Conservation (phyloP, 2,329 filamentous ascomycete species). For the Fusarium euwallaceae region DNA sequence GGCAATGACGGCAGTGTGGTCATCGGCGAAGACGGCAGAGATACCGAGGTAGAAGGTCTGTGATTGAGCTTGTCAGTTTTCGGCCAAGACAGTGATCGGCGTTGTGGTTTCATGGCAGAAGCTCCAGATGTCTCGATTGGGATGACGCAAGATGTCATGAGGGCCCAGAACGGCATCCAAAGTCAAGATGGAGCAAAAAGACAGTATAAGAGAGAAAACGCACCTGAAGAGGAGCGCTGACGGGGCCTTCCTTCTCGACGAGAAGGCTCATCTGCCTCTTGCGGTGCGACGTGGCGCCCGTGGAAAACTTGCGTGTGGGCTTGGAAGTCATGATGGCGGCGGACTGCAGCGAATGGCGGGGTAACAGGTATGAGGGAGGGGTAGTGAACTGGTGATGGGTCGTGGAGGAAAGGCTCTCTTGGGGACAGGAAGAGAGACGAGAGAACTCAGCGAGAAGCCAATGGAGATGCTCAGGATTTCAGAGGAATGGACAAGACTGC, state of each 20-base stretch:
- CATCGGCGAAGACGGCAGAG: conserved; percentile 65
- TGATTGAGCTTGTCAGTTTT: conserved; percentile 26
- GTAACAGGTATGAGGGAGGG: conserved; percentile 27
- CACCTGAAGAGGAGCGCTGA: conserved; percentile 63
- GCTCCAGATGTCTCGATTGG: not conserved
- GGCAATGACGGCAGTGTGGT: conserved; percentile 69
- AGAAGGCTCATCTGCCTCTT: conserved; percentile 61
- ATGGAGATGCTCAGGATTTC: conserved; percentile 23
- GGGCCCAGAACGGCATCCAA: not conserved
- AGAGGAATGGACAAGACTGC: conserved; percentile 22
- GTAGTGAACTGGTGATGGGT: conserved; percentile 12
- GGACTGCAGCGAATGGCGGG: conserved; percentile 19
- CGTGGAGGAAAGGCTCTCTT: conserved; percentile 9
- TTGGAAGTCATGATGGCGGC: conserved; percentile 46
- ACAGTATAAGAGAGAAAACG: conserved; percentile 23
- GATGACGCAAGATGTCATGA: conserved; percentile 41
- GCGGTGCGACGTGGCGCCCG: conserved; percentile 60
- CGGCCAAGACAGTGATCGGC: conserved; percentile 1
- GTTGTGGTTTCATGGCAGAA: conserved; percentile 1
- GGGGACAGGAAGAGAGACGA: conserved; percentile 14
- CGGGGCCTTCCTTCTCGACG: conserved; percentile 58
- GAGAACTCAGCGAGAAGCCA: conserved; percentile 14
- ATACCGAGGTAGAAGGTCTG: conserved; percentile 74
- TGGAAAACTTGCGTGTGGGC: conserved; percentile 57
- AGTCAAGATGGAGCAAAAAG: not conserved